A percentile compares a stretch with the other conserved stretches of the same genome.
phyloP scores from a whole-genome alignment of 495 filamentous ascomycete species.

The Xylaria palmicola region DNA sequence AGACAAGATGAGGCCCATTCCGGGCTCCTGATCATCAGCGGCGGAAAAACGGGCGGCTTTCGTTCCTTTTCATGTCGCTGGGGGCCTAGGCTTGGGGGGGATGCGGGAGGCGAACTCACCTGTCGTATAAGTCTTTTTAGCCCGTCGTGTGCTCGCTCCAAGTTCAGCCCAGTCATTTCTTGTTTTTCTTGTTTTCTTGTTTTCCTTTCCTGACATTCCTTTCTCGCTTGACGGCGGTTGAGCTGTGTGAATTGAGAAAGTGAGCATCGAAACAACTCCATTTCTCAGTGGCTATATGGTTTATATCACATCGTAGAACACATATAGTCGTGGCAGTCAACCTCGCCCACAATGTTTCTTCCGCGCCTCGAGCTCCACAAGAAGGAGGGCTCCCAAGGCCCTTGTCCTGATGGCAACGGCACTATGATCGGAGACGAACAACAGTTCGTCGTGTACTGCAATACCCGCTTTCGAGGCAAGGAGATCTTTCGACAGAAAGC shows the following conservation, averaged over 20 bases:
- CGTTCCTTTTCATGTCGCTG: background rate
- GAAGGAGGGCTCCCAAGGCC: conserved; percentile 10
- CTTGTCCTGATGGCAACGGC: conserved; percentile 35
- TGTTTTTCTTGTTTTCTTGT: background rate
- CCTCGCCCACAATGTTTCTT: background rate
- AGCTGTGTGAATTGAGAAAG: background rate
- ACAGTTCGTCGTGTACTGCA: conserved; percentile 36
- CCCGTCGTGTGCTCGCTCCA: background rate
- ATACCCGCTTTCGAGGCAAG: conserved; percentile 26
- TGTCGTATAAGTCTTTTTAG: conserved; percentile 1
- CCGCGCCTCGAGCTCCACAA: background rate
- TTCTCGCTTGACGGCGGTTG: background rate
- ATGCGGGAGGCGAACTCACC: background rate
- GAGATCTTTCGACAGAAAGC: conserved; percentile 24
- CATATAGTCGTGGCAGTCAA: background rate
- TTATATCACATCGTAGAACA: background rate
- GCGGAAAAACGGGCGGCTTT: background rate
- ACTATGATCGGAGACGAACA: conserved; percentile 30
- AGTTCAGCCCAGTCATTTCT: background rate
- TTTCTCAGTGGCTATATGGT: background rate
- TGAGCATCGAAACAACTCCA: background rate
- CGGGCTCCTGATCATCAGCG: conserved; percentile 13
- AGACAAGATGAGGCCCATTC: conserved; percentile 1
- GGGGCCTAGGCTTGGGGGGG: background rate
- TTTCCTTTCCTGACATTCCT: background rate